Percentiles rank a stretch among this genome's conserved stretches.
phyloP scores from a whole-genome alignment of 2,329 filamentous ascomycete species.

The Pseudogymnoascus sp. region DNA sequence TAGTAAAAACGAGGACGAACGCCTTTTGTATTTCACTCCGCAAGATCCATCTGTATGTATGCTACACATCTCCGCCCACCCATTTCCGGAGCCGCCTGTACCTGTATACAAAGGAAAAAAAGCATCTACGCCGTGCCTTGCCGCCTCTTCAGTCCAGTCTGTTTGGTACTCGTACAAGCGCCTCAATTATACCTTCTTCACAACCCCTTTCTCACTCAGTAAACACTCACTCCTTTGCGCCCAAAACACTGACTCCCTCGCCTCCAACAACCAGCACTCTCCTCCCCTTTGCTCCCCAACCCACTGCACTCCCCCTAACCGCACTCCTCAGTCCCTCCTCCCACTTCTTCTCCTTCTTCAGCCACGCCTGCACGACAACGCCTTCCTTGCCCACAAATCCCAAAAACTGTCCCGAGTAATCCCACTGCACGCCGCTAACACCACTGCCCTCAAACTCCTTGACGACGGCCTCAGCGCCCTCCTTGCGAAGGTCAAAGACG shows the following conservation, averaged over 20 bases:
- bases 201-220: neutral
- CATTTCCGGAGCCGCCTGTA: neutral
- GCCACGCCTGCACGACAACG: conserved; percentile 81
- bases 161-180: conserved; percentile 4
- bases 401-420: conserved; percentile 91
- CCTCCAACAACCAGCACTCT: conserved; percentile 28
- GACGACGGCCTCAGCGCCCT: conserved; percentile 69
- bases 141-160: conserved; percentile 1
- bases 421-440: conserved; percentile 73
- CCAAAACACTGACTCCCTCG: conserved; percentile 52
- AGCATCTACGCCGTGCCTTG: conserved; percentile 4
- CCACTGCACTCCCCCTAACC: conserved; percentile 60
- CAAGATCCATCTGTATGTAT: neutral
- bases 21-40: neutral
- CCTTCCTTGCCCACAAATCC: conserved; percentile 72
- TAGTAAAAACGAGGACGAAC: neutral
- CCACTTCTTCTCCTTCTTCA: conserved; percentile 82
- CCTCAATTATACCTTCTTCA: conserved; percentile 9
- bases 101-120: neutral
- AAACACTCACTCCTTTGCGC: conserved; percentile 33
- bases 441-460: conserved; percentile 83
- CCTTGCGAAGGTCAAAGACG: conserved; percentile 87
- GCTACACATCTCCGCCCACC: neutral
- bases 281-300: conserved; percentile 69
- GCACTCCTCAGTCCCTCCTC: conserved; percentile 73